Conservation (phyloP, 2,329 filamentous ascomycete genomes). For the Conoideocrella luteorostrata region DNA sequence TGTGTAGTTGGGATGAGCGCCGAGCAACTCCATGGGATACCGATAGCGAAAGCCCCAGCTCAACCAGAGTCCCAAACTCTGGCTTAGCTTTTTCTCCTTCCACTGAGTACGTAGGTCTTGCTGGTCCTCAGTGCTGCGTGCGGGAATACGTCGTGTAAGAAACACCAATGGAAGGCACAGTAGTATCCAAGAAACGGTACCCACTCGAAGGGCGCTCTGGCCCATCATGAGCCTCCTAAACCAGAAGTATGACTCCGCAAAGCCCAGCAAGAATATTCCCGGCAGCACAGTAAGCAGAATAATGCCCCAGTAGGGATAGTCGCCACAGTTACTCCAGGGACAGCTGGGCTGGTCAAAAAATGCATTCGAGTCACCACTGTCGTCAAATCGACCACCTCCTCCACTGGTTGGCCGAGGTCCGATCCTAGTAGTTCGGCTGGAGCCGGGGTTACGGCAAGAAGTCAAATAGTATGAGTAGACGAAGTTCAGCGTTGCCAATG, state of each 20-base stretch:
- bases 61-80: slow-evolving; percentile 12
- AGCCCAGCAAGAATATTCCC: slow-evolving; percentile 22
- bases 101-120: slow-evolving; percentile 12
- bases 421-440: slow-evolving; percentile 5
- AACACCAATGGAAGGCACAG: slow-evolving; percentile 9
- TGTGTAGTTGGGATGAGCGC: slow-evolving; percentile 7
- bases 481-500: slow-evolving; percentile 5
- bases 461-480: slow-evolving; percentile 14
- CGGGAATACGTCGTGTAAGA: slow-evolving; percentile 11
- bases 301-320: slow-evolving; percentile 16
- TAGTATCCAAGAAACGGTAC: slow-evolving; percentile 23
- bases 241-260: slow-evolving; percentile 25
- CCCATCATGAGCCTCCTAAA: slow-evolving; percentile 25
- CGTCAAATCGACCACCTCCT: slow-evolving; percentile 1
- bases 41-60: slow-evolving; percentile 14
- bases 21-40: slow-evolving; percentile 13
- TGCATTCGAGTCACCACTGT: background rate
- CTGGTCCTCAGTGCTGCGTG: slow-evolving; percentile 8
- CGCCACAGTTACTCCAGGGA: background rate
- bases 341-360: background rate
- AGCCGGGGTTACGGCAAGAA: slow-evolving; percentile 13
- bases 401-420: background rate
- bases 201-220: slow-evolving; percentile 20
- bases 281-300: slow-evolving; percentile 20
- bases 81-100: slow-evolving; percentile 8